Percentiles rank a stretch among this genome's conserved stretches.
Conservation (phyloP, 2,329 filamentous ascomycete genomes). For the Arthrobotrys sphaeroides region DNA sequence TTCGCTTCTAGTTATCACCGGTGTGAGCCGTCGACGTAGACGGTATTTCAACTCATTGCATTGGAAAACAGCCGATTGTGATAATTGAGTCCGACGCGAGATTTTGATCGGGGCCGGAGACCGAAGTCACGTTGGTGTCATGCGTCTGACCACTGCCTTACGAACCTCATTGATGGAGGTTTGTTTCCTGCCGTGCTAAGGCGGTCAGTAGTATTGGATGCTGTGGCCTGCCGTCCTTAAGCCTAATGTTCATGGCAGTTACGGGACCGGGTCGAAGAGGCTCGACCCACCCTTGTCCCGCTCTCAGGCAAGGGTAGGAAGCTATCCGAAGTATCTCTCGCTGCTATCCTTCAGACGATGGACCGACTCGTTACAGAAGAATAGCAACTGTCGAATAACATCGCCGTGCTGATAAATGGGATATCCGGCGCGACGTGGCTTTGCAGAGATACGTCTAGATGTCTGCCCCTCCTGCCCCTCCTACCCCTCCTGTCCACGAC, state of each 20-base stretch:
- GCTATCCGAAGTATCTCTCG: neutral
- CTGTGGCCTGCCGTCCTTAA: neutral
- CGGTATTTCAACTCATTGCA: too few relatives aligned
- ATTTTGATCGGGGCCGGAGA: too few relatives aligned
- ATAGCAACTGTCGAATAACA: neutral
- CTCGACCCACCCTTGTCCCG: neutral
- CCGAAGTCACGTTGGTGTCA: too few relatives aligned
- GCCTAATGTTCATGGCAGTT: neutral
- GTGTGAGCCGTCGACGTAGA: neutral
- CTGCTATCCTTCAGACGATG: neutral
- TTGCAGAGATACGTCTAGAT: constrained; percentile 15
- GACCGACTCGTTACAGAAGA: neutral
- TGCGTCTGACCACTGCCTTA: neutral
- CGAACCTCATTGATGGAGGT: neutral
- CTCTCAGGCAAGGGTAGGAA: neutral
- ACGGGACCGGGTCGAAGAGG: neutral
- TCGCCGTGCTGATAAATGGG: neutral
- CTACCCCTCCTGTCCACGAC: constrained; percentile 12
- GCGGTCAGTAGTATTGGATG: neutral
- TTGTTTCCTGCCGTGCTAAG: neutral
- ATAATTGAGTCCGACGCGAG: too few relatives aligned
- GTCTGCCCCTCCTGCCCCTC: neutral
- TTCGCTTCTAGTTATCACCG: neutral
- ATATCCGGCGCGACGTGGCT: constrained; percentile 2
- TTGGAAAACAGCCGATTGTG: too few relatives aligned